A percentile compares a stretch with the other conserved stretches of the same genome.
Conservation (phyloP, 495 filamentous ascomycete genomes). For the Aspergillus sparsus region DNA sequence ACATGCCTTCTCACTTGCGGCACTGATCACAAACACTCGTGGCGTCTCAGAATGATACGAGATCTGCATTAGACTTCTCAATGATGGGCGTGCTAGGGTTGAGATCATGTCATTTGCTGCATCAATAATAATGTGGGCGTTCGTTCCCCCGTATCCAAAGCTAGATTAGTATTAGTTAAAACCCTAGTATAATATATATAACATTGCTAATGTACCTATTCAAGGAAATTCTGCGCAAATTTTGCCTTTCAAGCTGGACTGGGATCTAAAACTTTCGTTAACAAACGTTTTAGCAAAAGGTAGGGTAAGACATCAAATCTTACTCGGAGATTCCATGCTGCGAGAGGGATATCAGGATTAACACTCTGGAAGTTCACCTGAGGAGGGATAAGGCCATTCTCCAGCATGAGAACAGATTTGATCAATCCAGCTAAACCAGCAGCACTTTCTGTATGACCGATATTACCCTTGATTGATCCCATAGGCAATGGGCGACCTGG, state of each 20-base stretch:
- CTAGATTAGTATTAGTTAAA: neutral
- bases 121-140: conserved; percentile 21
- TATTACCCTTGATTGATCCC: conserved; percentile 17
- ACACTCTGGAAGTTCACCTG: conserved; percentile 22
- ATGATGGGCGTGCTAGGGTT: conserved; percentile 1
- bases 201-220: neutral
- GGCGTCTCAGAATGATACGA: conserved; percentile 15
- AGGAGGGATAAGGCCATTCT: conserved; percentile 31
- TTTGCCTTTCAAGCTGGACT: conserved; percentile 13
- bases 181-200: neutral
- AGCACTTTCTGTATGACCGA: conserved; percentile 18
- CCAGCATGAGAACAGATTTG: conserved; percentile 30
- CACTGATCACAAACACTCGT: conserved; percentile 11
- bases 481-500: conserved; percentile 11
- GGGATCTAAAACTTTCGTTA: conserved; percentile 6
- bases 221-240: conserved; percentile 12
- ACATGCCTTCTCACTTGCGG: conserved; percentile 16
- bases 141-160: conserved; percentile 23
- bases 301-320: neutral
- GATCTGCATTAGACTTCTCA: conserved; percentile 11
- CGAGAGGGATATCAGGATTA: conserved; percentile 30
- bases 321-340: conserved; percentile 28
- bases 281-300: neutral
- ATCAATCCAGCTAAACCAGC: conserved; percentile 29
- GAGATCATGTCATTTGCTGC: conserved; percentile 14